phyloP scores from a whole-genome alignment of 306 rosid species.

The Oemleria cerasiformis region DNA sequence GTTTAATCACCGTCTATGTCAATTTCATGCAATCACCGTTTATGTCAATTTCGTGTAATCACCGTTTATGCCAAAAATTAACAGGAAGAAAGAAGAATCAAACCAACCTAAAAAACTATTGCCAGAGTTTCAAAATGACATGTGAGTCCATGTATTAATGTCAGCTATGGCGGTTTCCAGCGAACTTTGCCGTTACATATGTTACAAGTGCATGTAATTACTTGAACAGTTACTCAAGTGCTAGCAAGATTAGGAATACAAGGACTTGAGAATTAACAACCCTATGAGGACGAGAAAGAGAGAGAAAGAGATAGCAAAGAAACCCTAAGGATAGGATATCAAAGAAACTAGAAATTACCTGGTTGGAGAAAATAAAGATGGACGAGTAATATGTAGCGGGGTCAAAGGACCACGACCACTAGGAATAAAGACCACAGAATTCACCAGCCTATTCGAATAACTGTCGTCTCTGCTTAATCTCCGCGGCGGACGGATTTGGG shows the following conservation, averaged over 20 bases:
- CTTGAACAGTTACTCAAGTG: neutral
- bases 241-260: neutral
- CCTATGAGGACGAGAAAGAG: neutral
- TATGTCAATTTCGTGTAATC: neutral
- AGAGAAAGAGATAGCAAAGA: neutral
- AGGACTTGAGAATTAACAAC: neutral
- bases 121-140: neutral
- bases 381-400: slow-evolving; percentile 13
- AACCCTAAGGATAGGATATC: neutral
- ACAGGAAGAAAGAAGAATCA: neutral
- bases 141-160: neutral
- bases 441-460: slow-evolving; percentile 12
- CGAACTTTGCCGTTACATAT: neutral
- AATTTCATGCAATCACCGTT: too few species aligned
- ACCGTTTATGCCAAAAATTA: neutral
- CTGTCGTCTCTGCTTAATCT: slow-evolving; percentile 17
- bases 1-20: too few species aligned
- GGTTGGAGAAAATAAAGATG: slow-evolving; percentile 19
- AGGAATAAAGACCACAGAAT: slow-evolving; percentile 26
- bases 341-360: slow-evolving; percentile 30
- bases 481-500: slow-evolving; percentile 20
- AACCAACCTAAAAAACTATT: neutral
- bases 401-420: slow-evolving; percentile 13
- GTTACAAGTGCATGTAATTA: neutral
- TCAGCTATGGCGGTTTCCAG: neutral